phyloP scores from a whole-genome alignment of 2,329 filamentous ascomycete genomes.

The Trichoderma gracile region DNA sequence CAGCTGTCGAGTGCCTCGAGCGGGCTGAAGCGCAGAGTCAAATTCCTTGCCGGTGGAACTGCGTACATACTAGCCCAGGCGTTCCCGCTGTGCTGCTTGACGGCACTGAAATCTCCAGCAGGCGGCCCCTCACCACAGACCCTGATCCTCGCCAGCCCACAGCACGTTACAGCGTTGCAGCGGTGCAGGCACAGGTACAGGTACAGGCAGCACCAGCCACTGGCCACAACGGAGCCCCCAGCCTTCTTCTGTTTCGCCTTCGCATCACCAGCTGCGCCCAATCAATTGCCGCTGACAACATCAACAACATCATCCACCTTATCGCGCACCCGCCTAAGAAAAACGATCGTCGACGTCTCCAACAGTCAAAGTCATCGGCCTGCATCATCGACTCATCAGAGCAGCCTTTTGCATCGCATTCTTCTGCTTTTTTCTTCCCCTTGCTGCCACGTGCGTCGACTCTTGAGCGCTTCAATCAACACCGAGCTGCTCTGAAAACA shows the following conservation, averaged over 20 bases:
- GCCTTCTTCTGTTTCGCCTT: constrained; percentile 26
- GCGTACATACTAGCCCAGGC: constrained; percentile 7
- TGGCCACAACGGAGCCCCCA: constrained; percentile 21
- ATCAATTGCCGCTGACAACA: constrained; percentile 24
- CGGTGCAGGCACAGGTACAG: neutral
- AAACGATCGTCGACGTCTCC: constrained; percentile 3
- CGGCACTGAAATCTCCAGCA: constrained; percentile 12
- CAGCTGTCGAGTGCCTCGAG: neutral
- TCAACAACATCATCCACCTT: constrained; percentile 12
- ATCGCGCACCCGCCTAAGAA: constrained; percentile 16
- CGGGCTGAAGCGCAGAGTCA: constrained; percentile 2
- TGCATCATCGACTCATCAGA: constrained; percentile 4
- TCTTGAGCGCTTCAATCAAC: constrained; percentile 1
- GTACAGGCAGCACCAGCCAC: constrained; percentile 24
- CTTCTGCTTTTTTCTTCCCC: neutral
- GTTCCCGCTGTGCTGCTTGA: constrained; percentile 7
- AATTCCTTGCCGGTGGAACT: constrained; percentile 16
- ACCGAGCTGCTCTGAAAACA: constrained; percentile 10
- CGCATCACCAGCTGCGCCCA: constrained; percentile 11
- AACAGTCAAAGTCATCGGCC: neutral
- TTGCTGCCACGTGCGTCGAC: neutral
- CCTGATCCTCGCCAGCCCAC: too few relatives aligned
- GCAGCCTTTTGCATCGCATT: neutral
- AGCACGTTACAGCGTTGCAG: neutral
- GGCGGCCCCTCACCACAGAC: neutral